phyloP scores from a whole-genome alignment of 2,329 filamentous ascomycete genomes.

The Tolypocladium endophyticum region DNA sequence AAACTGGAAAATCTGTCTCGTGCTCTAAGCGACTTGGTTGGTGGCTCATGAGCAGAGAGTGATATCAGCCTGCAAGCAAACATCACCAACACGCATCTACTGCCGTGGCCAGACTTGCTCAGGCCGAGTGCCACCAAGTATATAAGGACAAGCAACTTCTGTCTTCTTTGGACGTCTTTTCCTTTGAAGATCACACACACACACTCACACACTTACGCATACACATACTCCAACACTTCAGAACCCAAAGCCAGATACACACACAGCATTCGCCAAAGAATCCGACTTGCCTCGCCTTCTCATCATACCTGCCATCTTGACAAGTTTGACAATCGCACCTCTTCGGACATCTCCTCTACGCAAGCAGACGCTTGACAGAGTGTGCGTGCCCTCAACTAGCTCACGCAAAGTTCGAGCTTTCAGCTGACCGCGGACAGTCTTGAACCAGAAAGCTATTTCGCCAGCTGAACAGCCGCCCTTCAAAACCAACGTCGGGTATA shows the following conservation, averaged over 20 bases:
- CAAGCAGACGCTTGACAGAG: not conserved
- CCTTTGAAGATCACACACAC: not conserved
- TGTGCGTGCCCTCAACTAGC: not conserved
- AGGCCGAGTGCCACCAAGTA: slow-evolving; percentile 12
- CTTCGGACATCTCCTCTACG: not conserved
- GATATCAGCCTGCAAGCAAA: slow-evolving; percentile 5
- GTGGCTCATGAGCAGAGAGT: not conserved
- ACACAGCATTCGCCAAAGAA: not conserved
- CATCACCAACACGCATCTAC: slow-evolving; percentile 8
- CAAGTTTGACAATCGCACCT: not conserved
- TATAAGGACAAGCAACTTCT: slow-evolving; percentile 10
- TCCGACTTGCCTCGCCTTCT: not conserved
- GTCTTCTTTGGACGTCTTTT: not conserved
- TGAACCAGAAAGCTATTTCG: not conserved
- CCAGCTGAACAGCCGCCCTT: not conserved
- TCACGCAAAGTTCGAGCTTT: not conserved
- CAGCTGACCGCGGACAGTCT: slow-evolving; percentile 4
- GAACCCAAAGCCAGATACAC: not conserved
- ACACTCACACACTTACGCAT: not conserved
- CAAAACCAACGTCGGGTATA: not conserved
- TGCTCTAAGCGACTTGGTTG: slow-evolving; percentile 3
- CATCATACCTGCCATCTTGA: not conserved
- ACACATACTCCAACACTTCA: not conserved
- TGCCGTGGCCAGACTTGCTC: not conserved
- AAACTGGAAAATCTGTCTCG: slow-evolving; percentile 6